Evolutionary conservation across 352 stramenopile species (phyloP).

Genomic region (Phytophthora brassicae): DNA sequence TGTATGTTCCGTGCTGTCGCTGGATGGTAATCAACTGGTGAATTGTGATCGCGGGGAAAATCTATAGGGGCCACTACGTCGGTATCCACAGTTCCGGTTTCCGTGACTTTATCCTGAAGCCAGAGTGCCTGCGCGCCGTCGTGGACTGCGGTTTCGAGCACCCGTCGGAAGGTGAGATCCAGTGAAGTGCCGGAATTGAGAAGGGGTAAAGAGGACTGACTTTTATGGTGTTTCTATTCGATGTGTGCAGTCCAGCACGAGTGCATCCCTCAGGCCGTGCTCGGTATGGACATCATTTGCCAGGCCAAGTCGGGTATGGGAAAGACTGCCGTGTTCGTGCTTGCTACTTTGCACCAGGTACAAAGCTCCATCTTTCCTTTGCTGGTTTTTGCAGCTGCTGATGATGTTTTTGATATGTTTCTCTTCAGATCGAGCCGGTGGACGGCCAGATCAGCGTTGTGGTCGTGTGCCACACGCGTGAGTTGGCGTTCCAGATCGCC

Average conservation of each 20-base stretch:
- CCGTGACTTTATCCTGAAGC: constrained; percentile 99
- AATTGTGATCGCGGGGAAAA: too few relatives aligned
- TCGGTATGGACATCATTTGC: constrained; percentile 99
- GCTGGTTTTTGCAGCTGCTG: constrained; percentile 1
- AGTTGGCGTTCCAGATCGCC: constrained; percentile 99
- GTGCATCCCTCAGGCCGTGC: constrained; percentile 98
- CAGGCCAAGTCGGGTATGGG: constrained; percentile 99
- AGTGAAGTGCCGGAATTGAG: not conserved
- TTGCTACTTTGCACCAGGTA: constrained; percentile 99
- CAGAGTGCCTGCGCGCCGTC: constrained; percentile 97
- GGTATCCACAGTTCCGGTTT: constrained; percentile 99
- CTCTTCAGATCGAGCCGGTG: constrained; percentile 81
- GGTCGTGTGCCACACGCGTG: constrained; percentile 99
- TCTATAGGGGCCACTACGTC: constrained; percentile 99
- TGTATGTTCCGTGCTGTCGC: constrained; percentile 61
- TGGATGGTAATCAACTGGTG: constrained; percentile 14
- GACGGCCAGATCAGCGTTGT: constrained; percentile 95
- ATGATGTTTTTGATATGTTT: constrained; percentile 5
- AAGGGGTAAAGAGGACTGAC: constrained; percentile 13
- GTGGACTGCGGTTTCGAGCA: constrained; percentile 99
- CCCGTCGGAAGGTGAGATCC: constrained; percentile 94
- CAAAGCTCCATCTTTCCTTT: not conserved
- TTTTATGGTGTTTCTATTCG: constrained; percentile 4
- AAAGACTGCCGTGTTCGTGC: constrained; percentile 99
- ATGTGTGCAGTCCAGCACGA: constrained; percentile 94